These are phyloP conservation scores for Apiotrichum siamense DNA, from an alignment of 1,284 basidiomycete genomes.

Conservation along the genomic window DNA sequence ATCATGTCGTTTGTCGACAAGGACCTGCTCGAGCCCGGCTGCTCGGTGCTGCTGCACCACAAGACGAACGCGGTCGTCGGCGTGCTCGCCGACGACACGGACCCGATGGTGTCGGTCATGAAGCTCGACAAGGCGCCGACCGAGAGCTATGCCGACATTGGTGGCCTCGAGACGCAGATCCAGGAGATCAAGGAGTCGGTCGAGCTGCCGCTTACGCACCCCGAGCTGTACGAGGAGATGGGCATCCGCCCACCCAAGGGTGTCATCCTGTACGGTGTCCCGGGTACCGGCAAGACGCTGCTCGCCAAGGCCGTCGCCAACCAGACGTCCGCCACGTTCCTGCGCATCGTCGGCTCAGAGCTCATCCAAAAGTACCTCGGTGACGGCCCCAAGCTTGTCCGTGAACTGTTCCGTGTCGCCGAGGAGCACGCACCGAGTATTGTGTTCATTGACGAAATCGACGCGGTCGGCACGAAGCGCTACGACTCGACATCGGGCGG, in stretches of 20 bases:
- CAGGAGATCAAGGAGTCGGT: conserved; percentile 99
- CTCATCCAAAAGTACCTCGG: conserved; percentile 99
- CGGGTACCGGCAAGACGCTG: conserved; percentile 96
- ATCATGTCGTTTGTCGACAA: conserved; percentile 99
- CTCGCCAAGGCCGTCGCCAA: conserved; percentile 98
- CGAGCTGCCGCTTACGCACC: conserved; percentile 94
- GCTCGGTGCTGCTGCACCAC: conserved; percentile 91
- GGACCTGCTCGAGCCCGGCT: conserved; percentile 93
- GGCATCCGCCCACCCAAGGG: conserved; percentile 98
- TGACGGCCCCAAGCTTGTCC: conserved; percentile 97
- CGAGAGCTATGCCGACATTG: conserved; percentile 90
- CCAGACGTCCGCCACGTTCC: conserved; percentile 96
- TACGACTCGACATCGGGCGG: conserved; percentile 95
- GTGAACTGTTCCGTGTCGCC: conserved; percentile 93
- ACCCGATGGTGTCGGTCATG: conserved; percentile 98
- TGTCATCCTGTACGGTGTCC: conserved; percentile 97
- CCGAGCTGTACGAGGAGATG: conserved; percentile 99
- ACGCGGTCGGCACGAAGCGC: conserved; percentile 96
- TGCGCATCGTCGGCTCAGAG: conserved; percentile 96
- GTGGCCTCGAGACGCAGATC: conserved; percentile 93
- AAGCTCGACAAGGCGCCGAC: conserved; percentile 98
- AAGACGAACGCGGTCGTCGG: conserved; percentile 94
- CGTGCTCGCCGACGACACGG: conserved; percentile 92
- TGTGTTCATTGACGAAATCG: conserved; percentile 99
- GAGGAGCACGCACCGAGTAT: conserved; percentile 98